Percentiles rank a stretch among this genome's conserved stretches.
Conservation (phyloP, 2,329 filamentous ascomycete genomes). For the Aspergillus calidoustus region DNA sequence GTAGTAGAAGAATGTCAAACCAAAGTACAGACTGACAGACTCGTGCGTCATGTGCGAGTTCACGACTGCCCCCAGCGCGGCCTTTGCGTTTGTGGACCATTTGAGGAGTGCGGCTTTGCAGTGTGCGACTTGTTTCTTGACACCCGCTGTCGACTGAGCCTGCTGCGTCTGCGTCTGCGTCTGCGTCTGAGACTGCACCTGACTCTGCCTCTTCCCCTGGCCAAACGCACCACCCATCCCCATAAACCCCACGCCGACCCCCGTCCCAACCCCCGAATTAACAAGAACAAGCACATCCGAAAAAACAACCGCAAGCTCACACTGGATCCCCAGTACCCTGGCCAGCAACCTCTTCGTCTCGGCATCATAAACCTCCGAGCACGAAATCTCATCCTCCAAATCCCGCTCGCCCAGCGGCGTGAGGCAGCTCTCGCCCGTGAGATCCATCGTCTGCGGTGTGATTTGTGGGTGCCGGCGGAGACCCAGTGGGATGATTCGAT, state of each 20-base stretch:
- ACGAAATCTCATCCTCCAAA: conserved; percentile 8
- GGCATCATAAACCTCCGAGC: conserved; percentile 12
- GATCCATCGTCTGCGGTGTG: not conserved
- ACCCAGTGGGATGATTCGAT: conserved; percentile 4
- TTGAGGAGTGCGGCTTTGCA: not conserved
- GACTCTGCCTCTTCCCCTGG: not conserved
- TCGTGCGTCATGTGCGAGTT: conserved; percentile 5
- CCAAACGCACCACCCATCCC: not conserved
- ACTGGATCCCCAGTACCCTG: not conserved
- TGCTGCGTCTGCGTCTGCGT: not conserved
- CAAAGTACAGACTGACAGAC: conserved; percentile 10
- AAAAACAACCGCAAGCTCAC: conserved; percentile 1
- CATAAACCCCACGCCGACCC: not conserved
- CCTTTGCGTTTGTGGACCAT: conserved; percentile 12
- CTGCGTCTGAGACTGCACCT: not conserved
- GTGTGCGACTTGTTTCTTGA: not conserved
- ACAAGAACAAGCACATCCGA: conserved; percentile 9
- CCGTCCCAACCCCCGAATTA: not conserved
- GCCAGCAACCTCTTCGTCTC: conserved; percentile 5
- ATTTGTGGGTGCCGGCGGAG: conserved; percentile 8
- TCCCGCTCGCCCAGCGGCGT: not conserved
- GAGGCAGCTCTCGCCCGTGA: not conserved
- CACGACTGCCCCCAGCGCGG: conserved; percentile 1
- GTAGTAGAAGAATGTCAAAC: conserved; percentile 9
- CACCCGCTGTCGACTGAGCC: not conserved